Conservation (phyloP, 1,139 yeast genomes). For the Nakaseomyces sp. region DNA sequence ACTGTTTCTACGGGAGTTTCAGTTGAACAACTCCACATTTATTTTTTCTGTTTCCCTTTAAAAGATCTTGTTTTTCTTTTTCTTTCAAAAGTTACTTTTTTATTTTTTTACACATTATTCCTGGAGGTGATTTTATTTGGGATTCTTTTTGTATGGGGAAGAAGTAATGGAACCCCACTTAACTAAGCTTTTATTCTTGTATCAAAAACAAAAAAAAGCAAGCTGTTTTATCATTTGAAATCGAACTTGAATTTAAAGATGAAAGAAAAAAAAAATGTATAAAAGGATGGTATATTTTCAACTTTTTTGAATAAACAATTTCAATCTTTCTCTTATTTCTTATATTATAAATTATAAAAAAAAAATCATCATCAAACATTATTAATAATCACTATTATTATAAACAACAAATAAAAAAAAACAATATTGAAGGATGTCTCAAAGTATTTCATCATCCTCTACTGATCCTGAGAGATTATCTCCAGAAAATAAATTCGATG, state of each 20-base stretch:
- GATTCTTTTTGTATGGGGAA: not conserved
- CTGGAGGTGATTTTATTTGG: slow-evolving; percentile 3
- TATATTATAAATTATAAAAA: not conserved
- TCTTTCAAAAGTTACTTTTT: not conserved
- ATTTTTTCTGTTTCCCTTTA: not conserved
- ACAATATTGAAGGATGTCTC: slow-evolving; percentile 1
- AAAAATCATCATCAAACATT: not conserved
- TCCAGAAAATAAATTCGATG: slow-evolving; percentile 1
- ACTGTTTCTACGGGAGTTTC: too few species aligned
- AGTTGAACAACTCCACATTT: not conserved
- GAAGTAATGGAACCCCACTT: not conserved
- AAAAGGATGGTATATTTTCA: not conserved
- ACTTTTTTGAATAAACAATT: not conserved
- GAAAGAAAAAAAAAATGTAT: not conserved
- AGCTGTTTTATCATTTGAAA: too few species aligned
- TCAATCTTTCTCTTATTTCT: not conserved
- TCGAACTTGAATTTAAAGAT: too few species aligned
- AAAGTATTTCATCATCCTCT: slow-evolving; percentile 2
- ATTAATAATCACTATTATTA: not conserved
- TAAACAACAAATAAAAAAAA: not conserved
- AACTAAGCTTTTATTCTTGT: too few species aligned
- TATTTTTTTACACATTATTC: not conserved
- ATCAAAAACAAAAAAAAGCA: too few species aligned
- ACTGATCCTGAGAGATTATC: slow-evolving; percentile 4
- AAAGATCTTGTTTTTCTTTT: too few species aligned